These are phyloP conservation scores for Leishmania turanica DNA, from an alignment of 208 protist genomes.

Conservation along the genomic window DNA sequence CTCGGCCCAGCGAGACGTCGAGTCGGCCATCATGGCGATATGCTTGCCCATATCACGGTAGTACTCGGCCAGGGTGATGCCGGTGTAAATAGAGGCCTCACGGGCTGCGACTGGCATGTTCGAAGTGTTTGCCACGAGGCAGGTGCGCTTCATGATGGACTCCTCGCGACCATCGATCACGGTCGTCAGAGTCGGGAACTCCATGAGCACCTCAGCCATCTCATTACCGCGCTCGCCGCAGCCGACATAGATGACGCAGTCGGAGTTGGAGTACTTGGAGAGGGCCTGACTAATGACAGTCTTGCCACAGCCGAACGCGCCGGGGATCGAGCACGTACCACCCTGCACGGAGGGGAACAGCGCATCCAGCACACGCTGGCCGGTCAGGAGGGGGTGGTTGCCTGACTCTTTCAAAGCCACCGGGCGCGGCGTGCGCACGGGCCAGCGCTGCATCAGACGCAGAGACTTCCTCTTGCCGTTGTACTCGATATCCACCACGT, in stretches of 20 bases:
- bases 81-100: slow-evolving; percentile 99
- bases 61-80: slow-evolving; percentile 99
- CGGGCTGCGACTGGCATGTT: slow-evolving; percentile 99
- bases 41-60: slow-evolving; percentile 99
- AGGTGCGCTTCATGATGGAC: slow-evolving; percentile 99
- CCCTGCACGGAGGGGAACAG: slow-evolving; percentile 99
- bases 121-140: slow-evolving; percentile 99
- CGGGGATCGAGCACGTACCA: slow-evolving; percentile 99
- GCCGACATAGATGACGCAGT: slow-evolving; percentile 99
- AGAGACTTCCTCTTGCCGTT: slow-evolving; percentile 90
- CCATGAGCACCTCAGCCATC: slow-evolving; percentile 99
- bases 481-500: slow-evolving; percentile 93
- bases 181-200: slow-evolving; percentile 98
- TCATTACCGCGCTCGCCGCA: slow-evolving; percentile 99
- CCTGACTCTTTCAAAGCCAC: slow-evolving; percentile 96
- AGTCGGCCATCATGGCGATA: slow-evolving; percentile 99
- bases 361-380: slow-evolving; percentile 99
- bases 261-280: slow-evolving; percentile 99
- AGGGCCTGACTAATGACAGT: slow-evolving; percentile 99
- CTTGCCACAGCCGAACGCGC: slow-evolving; percentile 99
- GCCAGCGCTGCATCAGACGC: slow-evolving; percentile 98
- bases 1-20: slow-evolving; percentile 99
- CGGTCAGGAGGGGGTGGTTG: slow-evolving; percentile 98
- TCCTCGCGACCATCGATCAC: slow-evolving; percentile 96
- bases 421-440: slow-evolving; percentile 96